A percentile compares a stretch with the other conserved stretches of the same genome.
These are phyloP conservation scores for Coccomyxa sp. DNA, from an alignment of 139 green algal genomes.

Conservation along the genomic window DNA sequence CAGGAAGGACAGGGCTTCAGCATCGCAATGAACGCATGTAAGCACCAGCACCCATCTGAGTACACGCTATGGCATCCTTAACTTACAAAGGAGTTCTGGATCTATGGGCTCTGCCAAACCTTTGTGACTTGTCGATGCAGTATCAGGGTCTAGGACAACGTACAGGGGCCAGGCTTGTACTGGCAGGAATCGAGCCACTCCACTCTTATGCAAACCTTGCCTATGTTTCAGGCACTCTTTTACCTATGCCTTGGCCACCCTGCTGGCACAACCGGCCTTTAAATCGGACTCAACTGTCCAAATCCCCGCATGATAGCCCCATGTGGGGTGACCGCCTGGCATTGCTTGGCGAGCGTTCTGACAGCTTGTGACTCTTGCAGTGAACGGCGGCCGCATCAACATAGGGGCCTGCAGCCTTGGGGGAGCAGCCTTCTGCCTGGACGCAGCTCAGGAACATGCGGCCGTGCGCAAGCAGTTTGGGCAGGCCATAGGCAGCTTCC, in stretches of 20 bases:
- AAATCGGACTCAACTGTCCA: too few species aligned
- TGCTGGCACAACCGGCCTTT: too few species aligned
- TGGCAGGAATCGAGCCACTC: too few species aligned
- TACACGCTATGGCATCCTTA: too few species aligned
- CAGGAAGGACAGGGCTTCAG: conserved; percentile 69
- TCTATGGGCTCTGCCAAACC: too few species aligned
- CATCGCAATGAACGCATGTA: conserved; percentile 69
- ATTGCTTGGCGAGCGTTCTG: neutral
- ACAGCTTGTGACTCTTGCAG: conserved; percentile 19
- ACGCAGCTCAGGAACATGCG: conserved; percentile 50
- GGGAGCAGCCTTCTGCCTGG: conserved; percentile 65
- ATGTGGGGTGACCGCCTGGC: neutral
- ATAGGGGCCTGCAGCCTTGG: conserved; percentile 80
- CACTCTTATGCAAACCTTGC: neutral
- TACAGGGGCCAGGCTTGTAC: too few species aligned
- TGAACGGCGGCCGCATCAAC: conserved; percentile 81
- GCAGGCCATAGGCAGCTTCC: conserved; percentile 44
- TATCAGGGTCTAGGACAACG: too few species aligned
- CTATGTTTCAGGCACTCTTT: too few species aligned
- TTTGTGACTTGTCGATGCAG: too few species aligned
- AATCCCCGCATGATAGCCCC: neutral
- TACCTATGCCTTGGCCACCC: too few species aligned
- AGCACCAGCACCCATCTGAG: too few species aligned
- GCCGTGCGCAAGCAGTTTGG: conserved; percentile 61
- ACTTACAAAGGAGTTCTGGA: too few species aligned